Evolutionary conservation across 2,329 filamentous ascomycete species (phyloP), one percentile per base, ranked within the genome.

Genomic region (Exophiala bonariae): DNA sequence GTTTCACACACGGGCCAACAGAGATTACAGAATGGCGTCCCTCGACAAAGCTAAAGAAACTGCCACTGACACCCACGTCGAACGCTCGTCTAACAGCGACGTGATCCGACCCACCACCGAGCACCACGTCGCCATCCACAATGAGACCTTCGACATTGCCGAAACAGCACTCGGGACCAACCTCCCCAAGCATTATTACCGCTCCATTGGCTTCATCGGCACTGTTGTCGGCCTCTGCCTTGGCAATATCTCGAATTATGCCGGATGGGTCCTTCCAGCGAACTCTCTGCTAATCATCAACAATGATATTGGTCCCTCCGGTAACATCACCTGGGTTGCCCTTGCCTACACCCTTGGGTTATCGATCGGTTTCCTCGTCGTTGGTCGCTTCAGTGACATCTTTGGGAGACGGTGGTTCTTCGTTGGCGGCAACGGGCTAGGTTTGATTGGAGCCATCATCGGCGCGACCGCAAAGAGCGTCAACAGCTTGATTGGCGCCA

Each of bases 391-490:
- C 9, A 54, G 54, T 26, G 65, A 67, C 45, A 61, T 67, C 14
- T 66, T 68, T 39, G 64, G 66, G 18, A 59, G 66, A 14, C 56
- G 64, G 39, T 67, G 58, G 41, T 61, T 66, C 44, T 50, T 66
- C 10, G 61, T 67, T 28, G 56, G 54, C 10, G 60, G 62, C 19
- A 54, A 55, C n/a, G 18, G 51, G 8, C 43, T 71, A 2, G 63
- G 59, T 13, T 56, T 70, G 13, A 52, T 72, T 38, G 68, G 69
- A 4, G 58, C 59, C 42, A 65, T 71, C 39, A 58, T 71, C 35
- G 61, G 62, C 42, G 65, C 64, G 6, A 64, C 61, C 5, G 67
- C 68, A 2, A 57, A 62, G 30, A 62, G 55, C 37, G 58, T 73
- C 47, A 59, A 61, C 37, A 62, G 60, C 10, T 49, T 72, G 31